Evolutionary conservation across 1,284 basidiomycete species (phyloP).

Genomic region (Malassezia sp.): DNA sequence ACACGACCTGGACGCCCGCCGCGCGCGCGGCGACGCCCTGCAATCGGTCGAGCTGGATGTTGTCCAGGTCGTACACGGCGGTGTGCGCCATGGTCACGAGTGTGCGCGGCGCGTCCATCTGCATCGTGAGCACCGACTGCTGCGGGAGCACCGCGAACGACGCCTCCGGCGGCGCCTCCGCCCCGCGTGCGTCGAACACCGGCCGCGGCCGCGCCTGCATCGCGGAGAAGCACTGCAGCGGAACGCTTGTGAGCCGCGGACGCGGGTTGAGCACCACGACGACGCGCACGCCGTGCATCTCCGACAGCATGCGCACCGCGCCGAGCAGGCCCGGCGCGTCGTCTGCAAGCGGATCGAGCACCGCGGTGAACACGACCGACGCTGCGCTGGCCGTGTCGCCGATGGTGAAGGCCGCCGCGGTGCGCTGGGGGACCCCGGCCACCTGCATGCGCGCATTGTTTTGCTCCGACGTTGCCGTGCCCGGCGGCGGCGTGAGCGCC

Average conservation of each 20-base stretch:
- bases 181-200: conserved; percentile 60
- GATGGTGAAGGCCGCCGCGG: conserved; percentile 50
- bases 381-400: conserved; percentile 64
- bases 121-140: conserved; percentile 72
- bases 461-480: conserved; percentile 15
- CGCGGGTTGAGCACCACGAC: conserved; percentile 32
- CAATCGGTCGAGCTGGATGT: conserved; percentile 69
- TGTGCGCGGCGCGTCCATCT: conserved; percentile 73
- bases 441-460: conserved; percentile 16
- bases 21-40: conserved; percentile 47
- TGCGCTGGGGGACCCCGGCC: conserved; percentile 16
- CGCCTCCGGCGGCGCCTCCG: conserved; percentile 34
- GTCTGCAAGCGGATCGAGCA: conserved; percentile 77
- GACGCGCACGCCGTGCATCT: conserved; percentile 24
- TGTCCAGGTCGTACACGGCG: conserved; percentile 86
- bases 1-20: conserved; percentile 63
- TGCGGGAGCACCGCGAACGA: conserved; percentile 48
- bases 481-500: conserved; percentile 17
- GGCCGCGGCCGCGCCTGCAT: conserved; percentile 58
- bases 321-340: conserved; percentile 72
- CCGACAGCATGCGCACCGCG: conserved; percentile 47
- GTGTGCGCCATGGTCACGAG: conserved; percentile 86
- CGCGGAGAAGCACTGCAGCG: conserved; percentile 86
- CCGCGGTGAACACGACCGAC: conserved; percentile 60
- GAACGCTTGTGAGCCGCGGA: conserved; percentile 55